Evolutionary conservation across 257 asterid genomes (phyloP).

Genomic region (Ajuga chamaepitys): DNA sequence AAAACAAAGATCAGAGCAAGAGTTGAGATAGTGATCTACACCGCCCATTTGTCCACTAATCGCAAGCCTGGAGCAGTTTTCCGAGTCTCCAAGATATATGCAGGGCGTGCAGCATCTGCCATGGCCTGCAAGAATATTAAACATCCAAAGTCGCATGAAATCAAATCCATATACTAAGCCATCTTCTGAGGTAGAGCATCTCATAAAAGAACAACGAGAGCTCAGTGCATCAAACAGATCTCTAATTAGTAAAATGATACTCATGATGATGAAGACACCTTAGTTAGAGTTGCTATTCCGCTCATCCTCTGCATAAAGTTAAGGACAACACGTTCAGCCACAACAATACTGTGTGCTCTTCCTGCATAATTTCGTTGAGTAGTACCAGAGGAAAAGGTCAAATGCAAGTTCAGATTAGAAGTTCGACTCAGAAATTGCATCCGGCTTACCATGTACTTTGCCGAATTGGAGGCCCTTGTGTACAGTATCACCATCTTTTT

Average conservation of each 20-base stretch:
- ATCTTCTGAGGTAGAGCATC: no score
- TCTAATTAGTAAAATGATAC: not conserved
- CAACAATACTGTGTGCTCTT: conserved; percentile 77
- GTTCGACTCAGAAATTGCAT: not conserved
- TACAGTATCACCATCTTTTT: conserved; percentile 73
- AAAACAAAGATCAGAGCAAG: conserved; percentile 1
- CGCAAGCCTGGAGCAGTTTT: conserved; percentile 98
- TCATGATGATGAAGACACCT: conserved; percentile 39
- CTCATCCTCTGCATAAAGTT: conserved; percentile 99
- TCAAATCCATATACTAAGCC: not conserved
- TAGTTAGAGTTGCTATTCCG: conserved; percentile 94
- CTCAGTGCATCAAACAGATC: not conserved
- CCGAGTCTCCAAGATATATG: conserved; percentile 80
- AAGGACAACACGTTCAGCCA: conserved; percentile 95
- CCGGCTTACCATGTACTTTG: conserved; percentile 64
- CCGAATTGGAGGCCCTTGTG: conserved; percentile 91
- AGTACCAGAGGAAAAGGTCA: conserved; percentile 1
- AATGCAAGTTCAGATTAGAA: not conserved
- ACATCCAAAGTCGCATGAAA: not conserved
- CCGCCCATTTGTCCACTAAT: conserved; percentile 99
- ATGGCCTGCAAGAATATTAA: conserved; percentile 51
- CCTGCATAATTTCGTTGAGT: conserved; percentile 39
- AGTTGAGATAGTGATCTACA: conserved; percentile 43
- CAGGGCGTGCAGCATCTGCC: conserved; percentile 95
- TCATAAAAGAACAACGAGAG: not conserved